Evolutionary conservation across 2,329 filamentous ascomycete genomes (phyloP), one percentile per base, ranked within the genome.

Genomic region (Aspergillus intermedius): DNA sequence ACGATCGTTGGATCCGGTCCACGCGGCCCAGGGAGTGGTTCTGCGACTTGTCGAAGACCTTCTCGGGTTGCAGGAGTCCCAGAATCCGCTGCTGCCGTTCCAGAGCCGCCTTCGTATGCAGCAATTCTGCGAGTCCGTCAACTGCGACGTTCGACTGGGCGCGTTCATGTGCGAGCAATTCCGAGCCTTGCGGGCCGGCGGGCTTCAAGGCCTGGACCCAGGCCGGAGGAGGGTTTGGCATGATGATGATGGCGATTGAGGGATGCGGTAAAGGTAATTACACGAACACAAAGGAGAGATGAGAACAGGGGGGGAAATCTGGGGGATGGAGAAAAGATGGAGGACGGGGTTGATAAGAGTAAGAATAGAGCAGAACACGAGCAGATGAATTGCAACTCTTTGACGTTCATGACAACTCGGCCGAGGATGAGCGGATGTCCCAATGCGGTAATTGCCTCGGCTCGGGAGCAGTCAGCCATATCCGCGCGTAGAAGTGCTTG

Each of bases 41-140:
- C 55, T 86, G 82, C 3, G 82, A 82, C 71, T 90, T 91, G 69
- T 90, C 84, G 57, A 91, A 90, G 49, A 88, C 77, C 46, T 80
- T 79, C 50, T 91, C 84, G 0, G 75, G 65, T 57, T 83, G 73
- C 4, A 91, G 76, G n/a, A 88, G 76, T 43, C 77, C 70, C 5
- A 88, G 71, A 23, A 91, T 76, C 21, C 72, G 72, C 2, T 78
- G 69, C 59, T 84, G 82, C 40, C 79, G 75, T 49, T 83, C 75
- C 9, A 89, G 73, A 4, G 75, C 75, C 50, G 84, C 77, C 59
- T 81, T 80, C 19, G 83, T 86, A 66, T 87, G 86, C 42, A 91
- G 74, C 59, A 87, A 83, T 45, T 80, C 75, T 42, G 83, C 80
- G 7, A 91, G 74, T 61, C 82, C 79, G 50, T 85, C 77, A 17